Percentiles rank a stretch among this genome's conserved stretches.
phyloP scores from a whole-genome alignment of 495 filamentous ascomycete species.

The Xylaria venustula region DNA sequence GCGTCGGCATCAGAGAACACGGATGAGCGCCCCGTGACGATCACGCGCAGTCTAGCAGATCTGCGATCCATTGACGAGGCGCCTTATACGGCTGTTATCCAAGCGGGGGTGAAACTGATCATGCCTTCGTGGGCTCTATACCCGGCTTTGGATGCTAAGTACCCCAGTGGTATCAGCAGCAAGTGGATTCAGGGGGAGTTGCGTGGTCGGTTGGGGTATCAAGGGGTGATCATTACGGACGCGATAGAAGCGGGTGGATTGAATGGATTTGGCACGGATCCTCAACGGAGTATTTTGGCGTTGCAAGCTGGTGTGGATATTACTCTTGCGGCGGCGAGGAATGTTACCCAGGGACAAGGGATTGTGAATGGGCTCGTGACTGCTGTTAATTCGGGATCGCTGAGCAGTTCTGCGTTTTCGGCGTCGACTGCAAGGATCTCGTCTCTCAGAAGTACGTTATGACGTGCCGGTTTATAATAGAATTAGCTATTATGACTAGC shows the following conservation, averaged over 20 bases:
- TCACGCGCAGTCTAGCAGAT: conserved; percentile 23
- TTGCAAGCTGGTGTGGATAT: conserved; percentile 34
- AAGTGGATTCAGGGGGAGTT: conserved; percentile 32
- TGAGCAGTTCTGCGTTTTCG: conserved; percentile 19
- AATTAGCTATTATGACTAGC: no score
- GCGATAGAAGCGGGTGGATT: conserved; percentile 38
- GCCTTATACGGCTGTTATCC: conserved; percentile 28
- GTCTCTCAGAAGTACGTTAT: conserved; percentile 21
- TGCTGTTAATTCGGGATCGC: conserved; percentile 23
- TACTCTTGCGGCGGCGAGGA: conserved; percentile 29
- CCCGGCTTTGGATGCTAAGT: conserved; percentile 28
- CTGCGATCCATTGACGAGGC: conserved; percentile 28
- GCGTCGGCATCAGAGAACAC: conserved; percentile 28
- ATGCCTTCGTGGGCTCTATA: conserved; percentile 40
- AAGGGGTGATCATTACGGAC: conserved; percentile 36
- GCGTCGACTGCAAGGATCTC: conserved; percentile 26
- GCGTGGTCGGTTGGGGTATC: conserved; percentile 30
- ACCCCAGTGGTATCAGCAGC: conserved; percentile 34
- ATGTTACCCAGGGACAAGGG: conserved; percentile 32
- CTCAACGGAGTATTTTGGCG: conserved; percentile 27
- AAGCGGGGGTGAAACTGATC: conserved; percentile 34
- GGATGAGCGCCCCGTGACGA: conserved; percentile 32
- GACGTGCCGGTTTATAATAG: not conserved
- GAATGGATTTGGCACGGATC: conserved; percentile 25
- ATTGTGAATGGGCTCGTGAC: conserved; percentile 26